Evolutionary conservation across 306 rosid species (phyloP), one percentile per base, ranked within the genome.

Genomic region (Quercus berberidifolia): DNA sequence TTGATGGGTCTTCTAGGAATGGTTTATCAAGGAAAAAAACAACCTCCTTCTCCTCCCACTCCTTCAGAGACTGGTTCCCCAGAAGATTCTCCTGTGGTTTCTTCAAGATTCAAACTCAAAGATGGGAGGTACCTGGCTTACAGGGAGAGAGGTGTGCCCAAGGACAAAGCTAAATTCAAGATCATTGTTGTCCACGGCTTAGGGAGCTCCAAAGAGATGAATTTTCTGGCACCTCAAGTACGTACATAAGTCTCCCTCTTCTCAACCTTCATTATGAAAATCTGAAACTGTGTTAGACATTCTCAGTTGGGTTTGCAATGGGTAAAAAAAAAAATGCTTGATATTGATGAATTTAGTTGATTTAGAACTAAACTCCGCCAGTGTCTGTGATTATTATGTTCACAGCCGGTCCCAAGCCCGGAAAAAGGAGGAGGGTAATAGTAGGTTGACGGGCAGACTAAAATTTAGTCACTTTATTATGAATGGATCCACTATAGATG

Each of bases 1-100:
- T 68, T 89, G 79, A 82, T 91, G 60, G 93, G 94, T 76, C 84
- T 91, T 78, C 77, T 91, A 46, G 98, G 98, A 84, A 87, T 90
- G 91, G 83, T 85, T 85, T 90, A 88, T 78, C 89, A 88, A 86
- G 91, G 86, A 19, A 79, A 88, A 49, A 82, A 84, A 55, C 75
- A 84, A 55, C 75, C 76, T 26, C 84, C 75, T 55, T 85, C 87
- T 5, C 46, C 87, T 10, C 77, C 74, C 58, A 79, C 31, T 14
- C 14, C 46, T 41, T 41, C 46, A 8, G 46, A 41, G 46, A 46
- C 23, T 51, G 86, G 52, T 6, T 18, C 72, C 26, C 65, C 12
- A 21, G 71, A 78, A 56, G 72, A 78, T 57, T 76, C 78, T 76
- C 54, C 76, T n/a, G 46, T 20, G 8, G 67, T 83, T 68, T 78